Percentiles rank a stretch among this genome's conserved stretches.
phyloP scores from a whole-genome alignment of 768 basidiomycete species.

The Phaffia australis region DNA sequence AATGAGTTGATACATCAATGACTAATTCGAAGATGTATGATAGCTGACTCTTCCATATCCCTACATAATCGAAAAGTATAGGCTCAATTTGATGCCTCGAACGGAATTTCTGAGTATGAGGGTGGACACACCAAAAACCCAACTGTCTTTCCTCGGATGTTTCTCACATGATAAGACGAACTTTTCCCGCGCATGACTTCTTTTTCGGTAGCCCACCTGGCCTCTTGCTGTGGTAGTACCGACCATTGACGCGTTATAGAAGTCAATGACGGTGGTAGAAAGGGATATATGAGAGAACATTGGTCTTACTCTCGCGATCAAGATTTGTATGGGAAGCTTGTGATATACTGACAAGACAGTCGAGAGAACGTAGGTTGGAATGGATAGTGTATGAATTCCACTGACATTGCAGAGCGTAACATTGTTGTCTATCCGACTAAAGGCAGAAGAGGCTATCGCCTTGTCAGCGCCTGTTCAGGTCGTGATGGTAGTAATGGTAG shows the following conservation, averaged over 20 bases:
- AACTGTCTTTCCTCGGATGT: conserved; percentile 35
- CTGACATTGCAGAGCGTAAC: conserved; percentile 32
- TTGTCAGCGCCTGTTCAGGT: conserved; percentile 7
- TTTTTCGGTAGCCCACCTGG: conserved; percentile 28
- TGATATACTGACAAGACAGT: conserved; percentile 30
- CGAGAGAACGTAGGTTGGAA: conserved; percentile 33
- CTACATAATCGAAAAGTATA: conserved; percentile 17
- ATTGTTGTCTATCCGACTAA: neutral
- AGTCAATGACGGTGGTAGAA: conserved; percentile 3
- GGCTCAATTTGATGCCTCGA: neutral
- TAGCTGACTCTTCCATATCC: conserved; percentile 33
- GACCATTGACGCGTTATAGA: neutral
- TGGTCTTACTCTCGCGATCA: conserved; percentile 26
- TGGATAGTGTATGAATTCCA: conserved; percentile 35
- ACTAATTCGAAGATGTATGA: neutral
- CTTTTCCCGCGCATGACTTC: conserved; percentile 25
- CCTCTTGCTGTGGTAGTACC: conserved; percentile 22
- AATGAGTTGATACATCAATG: neutral
- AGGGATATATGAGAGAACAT: no score
- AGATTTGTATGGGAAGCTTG: conserved; percentile 30
- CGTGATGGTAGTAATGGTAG: no score
- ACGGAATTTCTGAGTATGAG: neutral
- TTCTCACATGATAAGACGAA: conserved; percentile 28
- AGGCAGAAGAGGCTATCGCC: conserved; percentile 2
- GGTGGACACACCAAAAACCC: conserved; percentile 33